These are phyloP conservation scores for Xylaria sp. DNA, from an alignment of 2,329 filamentous ascomycete species.

Conservation along the genomic window DNA sequence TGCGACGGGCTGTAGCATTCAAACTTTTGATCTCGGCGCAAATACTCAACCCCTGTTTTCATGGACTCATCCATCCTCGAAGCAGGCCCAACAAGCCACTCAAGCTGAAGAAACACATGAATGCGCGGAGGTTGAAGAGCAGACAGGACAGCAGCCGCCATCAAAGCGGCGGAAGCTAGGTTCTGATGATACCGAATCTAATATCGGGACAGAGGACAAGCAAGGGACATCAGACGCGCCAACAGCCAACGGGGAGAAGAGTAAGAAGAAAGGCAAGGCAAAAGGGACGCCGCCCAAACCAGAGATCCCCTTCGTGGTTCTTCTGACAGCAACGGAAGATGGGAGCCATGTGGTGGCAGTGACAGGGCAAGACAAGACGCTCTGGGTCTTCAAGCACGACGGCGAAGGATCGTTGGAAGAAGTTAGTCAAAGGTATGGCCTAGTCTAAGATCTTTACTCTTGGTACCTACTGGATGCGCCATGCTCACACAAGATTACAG, in stretches of 20 bases:
- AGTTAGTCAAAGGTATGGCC: conserved; percentile 74
- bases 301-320: conserved; percentile 74
- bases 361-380: conserved; percentile 90
- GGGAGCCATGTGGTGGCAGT: conserved; percentile 78
- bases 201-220: conserved; percentile 2
- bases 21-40: conserved; percentile 67
- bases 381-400: conserved; percentile 82
- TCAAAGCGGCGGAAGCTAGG: conserved; percentile 34
- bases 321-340: conserved; percentile 71
- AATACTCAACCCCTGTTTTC: conserved; percentile 41
- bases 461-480: not conserved
- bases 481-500: conserved; percentile 58
- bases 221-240: conserved; percentile 29
- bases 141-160: conserved; percentile 26
- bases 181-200: conserved; percentile 15
- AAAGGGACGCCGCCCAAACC: conserved; percentile 38
- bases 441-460: not conserved
- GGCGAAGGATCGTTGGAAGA: conserved; percentile 70
- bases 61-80: conserved; percentile 45
- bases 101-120: conserved; percentile 19
- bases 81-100: conserved; percentile 26
- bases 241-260: conserved; percentile 34
- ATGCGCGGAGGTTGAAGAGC: not conserved
- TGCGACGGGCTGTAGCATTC: conserved; percentile 77
- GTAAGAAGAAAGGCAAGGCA: conserved; percentile 51